Base-by-base conservation (phyloP, 495 filamentous ascomycete genomes). In the Podospora sp. region DNA sequence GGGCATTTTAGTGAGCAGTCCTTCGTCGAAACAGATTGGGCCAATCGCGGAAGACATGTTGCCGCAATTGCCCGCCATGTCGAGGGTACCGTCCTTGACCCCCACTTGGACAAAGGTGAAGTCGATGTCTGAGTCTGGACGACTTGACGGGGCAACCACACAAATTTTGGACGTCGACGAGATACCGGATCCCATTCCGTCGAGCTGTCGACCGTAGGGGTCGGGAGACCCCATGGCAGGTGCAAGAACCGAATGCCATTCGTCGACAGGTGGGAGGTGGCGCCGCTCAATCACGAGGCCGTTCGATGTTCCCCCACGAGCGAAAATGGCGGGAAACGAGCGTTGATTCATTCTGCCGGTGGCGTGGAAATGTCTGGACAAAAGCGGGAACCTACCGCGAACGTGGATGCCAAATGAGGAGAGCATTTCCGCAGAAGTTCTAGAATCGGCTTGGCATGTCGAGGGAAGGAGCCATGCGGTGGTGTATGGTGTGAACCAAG, bases 41-140 rank as follows among this genome's bases (percentile, higher is more conserved):
- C 91, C 90, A 59, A 93, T 84, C 0, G 88, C 84, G 26, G 83
- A 81, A 0, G 77, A 84, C 89, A 92, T 91, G 68, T 92, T 92
- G 8, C 90, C 90, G 69, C 90, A 92, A 71, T 91, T 92, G 14
- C 88, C 86, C 0, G 85, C 86, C 65, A 86, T 84, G 73, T 92
- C 90, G 1, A 92, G 79, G 16, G 76, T 72, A 9, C 75, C 78
- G 64, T 87, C 83, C 52, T 80, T 80, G 62, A 92, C 81, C 0
- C 89, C 89, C 1, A 92, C 81, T 25, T 88, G 86, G 3, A 88
- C 85, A 66, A 92, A 92, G 0, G 89, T 92, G 69, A 89, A 92
- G 59, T 92, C 90, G 20, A 92, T 79, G 62, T 92, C 88, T 0
- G 85, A 85, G 53, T 86, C 85, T 0, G 59, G 69, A 29, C 81